A percentile compares a stretch with the other conserved stretches of the same genome.
Evolutionary conservation across 441 rosid genomes (phyloP).

Genomic region (Sinapis alba): DNA sequence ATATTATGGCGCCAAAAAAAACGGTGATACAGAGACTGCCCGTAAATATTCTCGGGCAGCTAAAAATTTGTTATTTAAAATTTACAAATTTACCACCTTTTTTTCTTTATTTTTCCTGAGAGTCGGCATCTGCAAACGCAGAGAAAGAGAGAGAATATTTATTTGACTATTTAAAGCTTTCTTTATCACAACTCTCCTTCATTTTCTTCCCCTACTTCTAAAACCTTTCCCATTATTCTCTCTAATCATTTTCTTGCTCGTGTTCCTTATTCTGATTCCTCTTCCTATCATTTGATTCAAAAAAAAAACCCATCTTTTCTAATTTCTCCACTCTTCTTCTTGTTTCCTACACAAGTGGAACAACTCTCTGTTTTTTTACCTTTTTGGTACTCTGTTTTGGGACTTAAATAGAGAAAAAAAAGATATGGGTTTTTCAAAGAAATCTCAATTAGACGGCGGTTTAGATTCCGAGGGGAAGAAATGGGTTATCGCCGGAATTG

Average conservation of each 20-base stretch:
- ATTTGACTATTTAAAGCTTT: conserved; percentile 36
- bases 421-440: conserved; percentile 78
- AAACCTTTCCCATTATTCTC: conserved; percentile 23
- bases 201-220: conserved; percentile 20
- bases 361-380: conserved; percentile 21
- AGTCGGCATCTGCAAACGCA: not conserved
- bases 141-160: conserved; percentile 18
- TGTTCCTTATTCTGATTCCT: conserved; percentile 18
- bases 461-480: conserved; percentile 65
- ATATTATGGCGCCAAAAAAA: conserved; percentile 67
- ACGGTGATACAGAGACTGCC: conserved; percentile 52
- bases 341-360: not conserved
- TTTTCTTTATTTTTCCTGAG: conserved; percentile 14
- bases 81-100: conserved; percentile 9
- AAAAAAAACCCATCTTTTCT: not conserved
- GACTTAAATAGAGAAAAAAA: not conserved
- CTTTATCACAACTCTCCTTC: conserved; percentile 21
- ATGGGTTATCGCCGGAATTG: conserved; percentile 78
- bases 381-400: conserved; percentile 13
- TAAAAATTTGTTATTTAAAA: conserved; percentile 2
- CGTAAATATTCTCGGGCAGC: conserved; percentile 67
- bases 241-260: conserved; percentile 12
- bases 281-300: conserved; percentile 7
- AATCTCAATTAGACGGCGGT: conserved; percentile 56
- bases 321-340: not conserved